Evolutionary conservation across 2,329 filamentous ascomycete genomes (phyloP).

Genomic region (Fusarium sp.): DNA sequence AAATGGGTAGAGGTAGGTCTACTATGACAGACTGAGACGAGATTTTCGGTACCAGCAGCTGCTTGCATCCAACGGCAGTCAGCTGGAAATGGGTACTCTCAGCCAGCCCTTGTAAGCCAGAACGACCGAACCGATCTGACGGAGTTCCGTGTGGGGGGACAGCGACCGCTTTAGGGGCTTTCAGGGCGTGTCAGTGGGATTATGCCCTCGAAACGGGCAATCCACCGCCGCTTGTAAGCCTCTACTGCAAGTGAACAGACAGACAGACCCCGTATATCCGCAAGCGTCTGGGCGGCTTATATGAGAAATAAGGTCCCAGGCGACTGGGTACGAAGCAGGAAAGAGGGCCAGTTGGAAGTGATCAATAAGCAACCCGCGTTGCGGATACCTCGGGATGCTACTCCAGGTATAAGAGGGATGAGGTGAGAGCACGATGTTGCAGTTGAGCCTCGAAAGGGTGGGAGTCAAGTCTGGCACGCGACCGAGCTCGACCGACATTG

Average conservation of each 20-base stretch:
- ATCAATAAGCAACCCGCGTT: conserved; percentile 4
- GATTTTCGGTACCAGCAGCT: conserved; percentile 13
- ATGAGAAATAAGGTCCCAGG: conserved; percentile 17
- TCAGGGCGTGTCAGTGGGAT: conserved; percentile 10
- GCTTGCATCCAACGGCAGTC: conserved; percentile 44
- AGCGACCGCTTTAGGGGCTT: background rate
- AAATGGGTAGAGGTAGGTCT: conserved; percentile 13
- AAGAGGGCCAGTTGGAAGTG: background rate
- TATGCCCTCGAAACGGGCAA: conserved; percentile 1
- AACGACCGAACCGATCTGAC: conserved; percentile 8
- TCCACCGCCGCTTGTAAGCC: conserved; percentile 15
- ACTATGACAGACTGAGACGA: conserved; percentile 9
- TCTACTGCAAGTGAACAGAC: conserved; percentile 14
- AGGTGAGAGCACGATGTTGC: conserved; percentile 29
- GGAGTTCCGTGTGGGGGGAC: conserved; percentile 14
- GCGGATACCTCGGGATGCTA: conserved; percentile 34
- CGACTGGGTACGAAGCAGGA: background rate
- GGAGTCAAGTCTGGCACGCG: conserved; percentile 38
- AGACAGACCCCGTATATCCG: conserved; percentile 24
- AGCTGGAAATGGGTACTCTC: conserved; percentile 36
- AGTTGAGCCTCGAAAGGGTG: conserved; percentile 25
- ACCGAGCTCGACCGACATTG: conserved; percentile 33
- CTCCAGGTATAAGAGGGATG: conserved; percentile 35
- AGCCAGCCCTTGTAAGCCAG: conserved; percentile 26
- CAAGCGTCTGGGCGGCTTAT: conserved; percentile 31